Evolutionary conservation across 2,329 filamentous ascomycete genomes (phyloP).

Genomic region (Conoideocrella luteorostrata): DNA sequence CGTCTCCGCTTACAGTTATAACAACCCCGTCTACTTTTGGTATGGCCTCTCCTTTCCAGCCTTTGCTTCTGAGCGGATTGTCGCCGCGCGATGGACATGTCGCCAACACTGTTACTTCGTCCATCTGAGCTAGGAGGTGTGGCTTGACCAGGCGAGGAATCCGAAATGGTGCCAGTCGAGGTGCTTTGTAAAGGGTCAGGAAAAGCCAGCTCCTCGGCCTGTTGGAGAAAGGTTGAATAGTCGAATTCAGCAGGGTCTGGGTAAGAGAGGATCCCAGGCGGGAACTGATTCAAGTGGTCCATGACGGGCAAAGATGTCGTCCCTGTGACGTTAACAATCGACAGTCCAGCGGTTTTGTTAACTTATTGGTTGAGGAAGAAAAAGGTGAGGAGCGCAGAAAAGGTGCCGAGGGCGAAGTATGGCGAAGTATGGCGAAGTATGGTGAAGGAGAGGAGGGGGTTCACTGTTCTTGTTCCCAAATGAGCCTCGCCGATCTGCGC

Average conservation of each 20-base stretch:
- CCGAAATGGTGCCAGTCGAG: constrained; percentile 15
- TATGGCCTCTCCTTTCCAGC: constrained; percentile 54
- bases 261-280: constrained; percentile 22
- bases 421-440: no score
- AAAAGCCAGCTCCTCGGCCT: constrained; percentile 19
- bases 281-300: constrained; percentile 21
- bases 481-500: no score
- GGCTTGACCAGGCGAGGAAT: constrained; percentile 21
- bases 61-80: constrained; percentile 28
- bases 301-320: no score
- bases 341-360: no score
- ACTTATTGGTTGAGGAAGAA: no score
- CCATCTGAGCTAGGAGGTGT: constrained; percentile 24
- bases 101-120: constrained; percentile 16
- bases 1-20: constrained; percentile 61
- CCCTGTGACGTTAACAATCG: no score
- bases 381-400: no score
- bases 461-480: no score
- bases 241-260: constrained; percentile 29
- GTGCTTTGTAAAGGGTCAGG: constrained; percentile 11
- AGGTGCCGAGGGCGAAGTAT: no score
- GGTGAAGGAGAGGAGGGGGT: no score
- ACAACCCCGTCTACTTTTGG: constrained; percentile 59
- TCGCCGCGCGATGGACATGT: constrained; percentile 12
- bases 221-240: constrained; percentile 30